Evolutionary conservation across 2,329 filamentous ascomycete genomes (phyloP).

Genomic region (Penicillium sp.): DNA sequence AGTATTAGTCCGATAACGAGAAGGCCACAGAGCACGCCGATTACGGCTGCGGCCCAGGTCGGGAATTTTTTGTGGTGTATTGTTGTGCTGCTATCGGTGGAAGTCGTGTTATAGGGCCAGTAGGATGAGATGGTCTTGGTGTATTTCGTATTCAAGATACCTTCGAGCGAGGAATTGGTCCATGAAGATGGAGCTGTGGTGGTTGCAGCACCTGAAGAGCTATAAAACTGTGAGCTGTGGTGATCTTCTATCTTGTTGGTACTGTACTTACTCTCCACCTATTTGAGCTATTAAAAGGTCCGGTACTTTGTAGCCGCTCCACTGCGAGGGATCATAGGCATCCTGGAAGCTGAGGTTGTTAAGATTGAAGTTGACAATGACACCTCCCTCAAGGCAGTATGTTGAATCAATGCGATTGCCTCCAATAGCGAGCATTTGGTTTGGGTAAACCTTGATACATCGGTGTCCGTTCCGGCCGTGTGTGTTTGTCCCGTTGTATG

Average conservation of each 20-base stretch:
- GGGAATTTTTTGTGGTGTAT: conserved; percentile 44
- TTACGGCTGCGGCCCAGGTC: conserved; percentile 60
- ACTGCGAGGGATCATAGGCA: conserved; percentile 14
- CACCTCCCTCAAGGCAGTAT: conserved; percentile 15
- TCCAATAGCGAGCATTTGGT: conserved; percentile 20
- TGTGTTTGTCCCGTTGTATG: conserved; percentile 13
- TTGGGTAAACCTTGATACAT: conserved; percentile 20
- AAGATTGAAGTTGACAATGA: conserved; percentile 20
- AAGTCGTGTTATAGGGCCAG: conserved; percentile 58
- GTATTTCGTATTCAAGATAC: conserved; percentile 59
- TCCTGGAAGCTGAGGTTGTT: conserved; percentile 19
- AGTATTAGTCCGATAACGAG: conserved; percentile 14
- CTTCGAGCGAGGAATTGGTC: conserved; percentile 50
- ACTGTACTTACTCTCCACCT: conserved; percentile 34
- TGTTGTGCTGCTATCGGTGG: conserved; percentile 8
- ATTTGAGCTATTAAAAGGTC: conserved; percentile 29
- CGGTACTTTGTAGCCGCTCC: conserved; percentile 18
- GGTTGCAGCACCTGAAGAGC: conserved; percentile 35
- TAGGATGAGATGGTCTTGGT: conserved; percentile 56
- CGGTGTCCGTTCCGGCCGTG: conserved; percentile 19
- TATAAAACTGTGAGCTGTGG: conserved; percentile 5
- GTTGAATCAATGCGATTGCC: conserved; percentile 9
- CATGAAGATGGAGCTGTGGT: conserved; percentile 40
- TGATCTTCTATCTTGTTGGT: neutral
- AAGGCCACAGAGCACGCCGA: conserved; percentile 26